Percentiles rank a stretch among this genome's conserved stretches.
Evolutionary conservation across 2,329 filamentous ascomycete species (phyloP).

Genomic region (Ceratocystis eucalypticola): DNA sequence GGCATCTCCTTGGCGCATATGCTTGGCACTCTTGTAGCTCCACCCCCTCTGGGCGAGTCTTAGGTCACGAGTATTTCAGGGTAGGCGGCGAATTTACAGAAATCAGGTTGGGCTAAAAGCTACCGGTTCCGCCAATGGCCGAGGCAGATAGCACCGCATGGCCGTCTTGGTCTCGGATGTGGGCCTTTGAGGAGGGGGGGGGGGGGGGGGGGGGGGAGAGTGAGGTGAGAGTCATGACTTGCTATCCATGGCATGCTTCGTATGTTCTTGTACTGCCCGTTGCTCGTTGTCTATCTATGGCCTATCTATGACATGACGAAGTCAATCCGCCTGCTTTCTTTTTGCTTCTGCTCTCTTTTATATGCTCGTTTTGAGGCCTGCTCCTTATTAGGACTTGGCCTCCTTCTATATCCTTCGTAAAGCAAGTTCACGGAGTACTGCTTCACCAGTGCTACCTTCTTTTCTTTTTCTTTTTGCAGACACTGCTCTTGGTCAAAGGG

Average conservation of each 20-base stretch:
- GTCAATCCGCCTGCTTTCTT: background rate
- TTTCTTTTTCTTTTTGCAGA: background rate
- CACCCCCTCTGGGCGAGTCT: background rate
- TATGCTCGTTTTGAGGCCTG: background rate
- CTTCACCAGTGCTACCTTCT: background rate
- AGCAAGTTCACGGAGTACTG: background rate
- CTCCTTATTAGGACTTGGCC: background rate
- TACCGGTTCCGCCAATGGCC: constrained; percentile 1
- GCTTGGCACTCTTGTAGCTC: constrained; percentile 14
- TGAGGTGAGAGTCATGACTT: no score
- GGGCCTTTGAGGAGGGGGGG: background rate
- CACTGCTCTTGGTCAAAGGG: background rate
- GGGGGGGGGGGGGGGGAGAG: no score
- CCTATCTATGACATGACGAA: background rate
- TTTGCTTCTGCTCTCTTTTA: background rate
- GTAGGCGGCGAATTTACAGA: background rate
- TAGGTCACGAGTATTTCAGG: background rate
- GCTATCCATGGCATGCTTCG: background rate
- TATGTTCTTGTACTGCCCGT: background rate
- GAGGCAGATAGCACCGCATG: constrained; percentile 2
- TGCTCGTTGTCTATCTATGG: background rate
- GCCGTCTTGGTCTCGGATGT: background rate
- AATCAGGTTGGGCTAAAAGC: background rate
- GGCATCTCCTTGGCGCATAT: constrained; percentile 18
- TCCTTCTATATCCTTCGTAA: background rate